phyloP scores from a whole-genome alignment of 768 basidiomycete species.

The Amanita molliuscula region DNA sequence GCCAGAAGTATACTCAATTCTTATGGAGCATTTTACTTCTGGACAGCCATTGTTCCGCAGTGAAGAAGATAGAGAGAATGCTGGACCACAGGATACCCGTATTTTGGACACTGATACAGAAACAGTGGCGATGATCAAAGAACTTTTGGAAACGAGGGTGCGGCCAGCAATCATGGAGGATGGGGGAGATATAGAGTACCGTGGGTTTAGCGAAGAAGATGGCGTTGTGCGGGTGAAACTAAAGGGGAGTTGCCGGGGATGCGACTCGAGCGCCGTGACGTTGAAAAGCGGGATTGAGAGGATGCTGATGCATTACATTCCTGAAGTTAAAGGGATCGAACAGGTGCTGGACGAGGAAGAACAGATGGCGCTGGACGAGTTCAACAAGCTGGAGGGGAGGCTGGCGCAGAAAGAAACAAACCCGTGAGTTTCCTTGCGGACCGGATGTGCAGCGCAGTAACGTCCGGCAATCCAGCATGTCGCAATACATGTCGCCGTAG shows the following conservation, averaged over 20 bases:
- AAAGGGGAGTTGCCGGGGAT: slow-evolving; percentile 96
- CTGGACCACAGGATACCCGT: slow-evolving; percentile 86
- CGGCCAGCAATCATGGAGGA: slow-evolving; percentile 98
- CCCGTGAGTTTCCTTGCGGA: slow-evolving; percentile 35
- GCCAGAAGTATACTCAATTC: slow-evolving; percentile 89
- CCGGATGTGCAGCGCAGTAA: slow-evolving; percentile 1
- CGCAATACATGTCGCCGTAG: slow-evolving; percentile 73
- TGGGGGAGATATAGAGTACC: slow-evolving; percentile 95
- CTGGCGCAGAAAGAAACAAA: slow-evolving; percentile 34
- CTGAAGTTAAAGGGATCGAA: slow-evolving; percentile 87
- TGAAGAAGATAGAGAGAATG: slow-evolving; percentile 67
- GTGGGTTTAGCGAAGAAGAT: slow-evolving; percentile 75
- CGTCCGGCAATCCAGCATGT: slow-evolving; percentile 41
- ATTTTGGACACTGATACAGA: slow-evolving; percentile 94
- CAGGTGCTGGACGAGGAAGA: slow-evolving; percentile 93
- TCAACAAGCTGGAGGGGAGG: slow-evolving; percentile 75
- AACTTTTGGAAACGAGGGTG: slow-evolving; percentile 88
- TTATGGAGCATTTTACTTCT: slow-evolving; percentile 98
- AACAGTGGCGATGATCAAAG: slow-evolving; percentile 98
- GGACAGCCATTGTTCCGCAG: slow-evolving; percentile 79
- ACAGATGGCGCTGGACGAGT: slow-evolving; percentile 76
- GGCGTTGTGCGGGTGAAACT: slow-evolving; percentile 82
- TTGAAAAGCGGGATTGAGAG: slow-evolving; percentile 95
- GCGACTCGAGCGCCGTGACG: slow-evolving; percentile 88
- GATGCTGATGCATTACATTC: slow-evolving; percentile 99